Percentiles rank a stretch among this genome's conserved stretches.
phyloP scores from a whole-genome alignment of 306 rosid genomes.

The Begonia masoniana region DNA sequence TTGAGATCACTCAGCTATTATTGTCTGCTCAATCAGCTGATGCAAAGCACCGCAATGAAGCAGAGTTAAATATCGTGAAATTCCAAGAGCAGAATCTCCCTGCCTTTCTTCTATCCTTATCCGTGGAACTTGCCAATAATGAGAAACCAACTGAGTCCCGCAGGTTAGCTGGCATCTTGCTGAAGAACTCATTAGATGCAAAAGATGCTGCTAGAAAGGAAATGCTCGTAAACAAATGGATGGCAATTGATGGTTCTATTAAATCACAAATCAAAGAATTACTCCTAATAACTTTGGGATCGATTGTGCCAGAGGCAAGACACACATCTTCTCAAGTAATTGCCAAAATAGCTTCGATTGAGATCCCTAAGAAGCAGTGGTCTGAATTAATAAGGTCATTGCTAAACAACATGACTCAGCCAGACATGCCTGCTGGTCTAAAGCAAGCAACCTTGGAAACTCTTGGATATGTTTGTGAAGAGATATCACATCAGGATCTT shows the following conservation, averaged over 20 bases:
- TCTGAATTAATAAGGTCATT: constrained; percentile 16
- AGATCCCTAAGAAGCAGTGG: constrained; percentile 25
- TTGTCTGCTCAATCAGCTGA: constrained; percentile 30
- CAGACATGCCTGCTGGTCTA: constrained; percentile 15
- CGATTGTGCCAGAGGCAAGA: constrained; percentile 20
- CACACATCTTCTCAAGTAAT: constrained; percentile 28
- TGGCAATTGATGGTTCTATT: constrained; percentile 17
- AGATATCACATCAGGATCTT: constrained; percentile 26
- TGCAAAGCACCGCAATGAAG: constrained; percentile 20
- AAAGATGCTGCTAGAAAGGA: constrained; percentile 26
- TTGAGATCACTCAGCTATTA: constrained; percentile 22
- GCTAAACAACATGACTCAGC: constrained; percentile 25
- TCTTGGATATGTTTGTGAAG: constrained; percentile 29
- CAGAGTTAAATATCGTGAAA: constrained; percentile 19
- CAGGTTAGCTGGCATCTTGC: constrained; percentile 22
- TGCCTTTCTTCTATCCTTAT: constrained; percentile 19
- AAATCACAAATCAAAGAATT: constrained; percentile 22
- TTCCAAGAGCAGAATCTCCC: constrained; percentile 27
- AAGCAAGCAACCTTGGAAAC: constrained; percentile 27
- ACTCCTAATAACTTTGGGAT: constrained; percentile 20
- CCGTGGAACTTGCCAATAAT: constrained; percentile 19
- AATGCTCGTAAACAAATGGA: constrained; percentile 20
- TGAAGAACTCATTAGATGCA: constrained; percentile 28
- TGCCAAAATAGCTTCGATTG: constrained; percentile 26
- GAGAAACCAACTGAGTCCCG: constrained; percentile 28